phyloP scores from a whole-genome alignment of 2,329 filamentous ascomycete genomes.

The Cladophialophora carrionii region DNA sequence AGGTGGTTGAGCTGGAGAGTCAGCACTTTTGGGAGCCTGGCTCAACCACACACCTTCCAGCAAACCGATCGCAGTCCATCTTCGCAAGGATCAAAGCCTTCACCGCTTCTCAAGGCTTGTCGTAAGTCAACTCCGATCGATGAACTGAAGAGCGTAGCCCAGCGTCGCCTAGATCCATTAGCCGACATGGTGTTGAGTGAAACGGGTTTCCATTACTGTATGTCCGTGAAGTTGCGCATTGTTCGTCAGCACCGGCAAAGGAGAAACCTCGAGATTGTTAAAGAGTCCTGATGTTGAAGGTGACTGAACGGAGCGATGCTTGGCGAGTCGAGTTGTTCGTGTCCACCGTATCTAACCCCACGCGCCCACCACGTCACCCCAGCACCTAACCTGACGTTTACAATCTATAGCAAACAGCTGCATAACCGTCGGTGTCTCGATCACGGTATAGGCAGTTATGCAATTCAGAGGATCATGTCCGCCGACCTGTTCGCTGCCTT shows the following conservation, averaged over 20 bases:
- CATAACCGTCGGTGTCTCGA: background rate
- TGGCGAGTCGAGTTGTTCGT: background rate
- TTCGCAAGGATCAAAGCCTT: conserved; percentile 65
- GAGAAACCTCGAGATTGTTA: background rate
- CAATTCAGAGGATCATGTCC: conserved; percentile 49
- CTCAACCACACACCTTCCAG: conserved; percentile 72
- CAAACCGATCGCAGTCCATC: conserved; percentile 81
- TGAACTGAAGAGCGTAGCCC: conserved; percentile 65
- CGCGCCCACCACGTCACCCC: background rate
- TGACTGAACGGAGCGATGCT: background rate
- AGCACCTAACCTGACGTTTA: background rate
- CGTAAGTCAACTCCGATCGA: conserved; percentile 64
- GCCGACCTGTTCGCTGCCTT: conserved; percentile 60
- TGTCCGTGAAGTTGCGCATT: conserved; percentile 61
- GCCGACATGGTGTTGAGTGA: background rate
- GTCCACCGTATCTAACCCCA: too few relatives aligned
- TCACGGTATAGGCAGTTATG: background rate
- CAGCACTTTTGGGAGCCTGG: background rate
- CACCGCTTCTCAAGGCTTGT: conserved; percentile 65
- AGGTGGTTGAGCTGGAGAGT: conserved; percentile 35
- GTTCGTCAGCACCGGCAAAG: conserved; percentile 28
- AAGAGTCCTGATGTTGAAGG: background rate
- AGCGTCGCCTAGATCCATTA: conserved; percentile 51
- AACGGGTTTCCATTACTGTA: conserved; percentile 52
- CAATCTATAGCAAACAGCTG: background rate